Evolutionary conservation across 495 filamentous ascomycete genomes (phyloP).

Genomic region (Lasiosphaeris hirsuta): DNA sequence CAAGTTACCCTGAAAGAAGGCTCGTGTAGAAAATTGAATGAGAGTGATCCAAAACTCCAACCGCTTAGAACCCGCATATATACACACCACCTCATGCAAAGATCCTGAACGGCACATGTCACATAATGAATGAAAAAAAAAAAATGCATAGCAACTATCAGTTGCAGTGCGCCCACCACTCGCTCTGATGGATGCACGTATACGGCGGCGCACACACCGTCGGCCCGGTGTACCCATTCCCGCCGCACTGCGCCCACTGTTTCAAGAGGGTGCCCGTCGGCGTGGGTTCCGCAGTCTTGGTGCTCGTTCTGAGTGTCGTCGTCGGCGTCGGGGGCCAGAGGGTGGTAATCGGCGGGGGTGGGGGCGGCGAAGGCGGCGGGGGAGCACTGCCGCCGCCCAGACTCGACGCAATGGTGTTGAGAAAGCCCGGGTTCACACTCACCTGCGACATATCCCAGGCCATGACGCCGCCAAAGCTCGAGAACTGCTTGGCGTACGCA

Average conservation of each 20-base stretch:
- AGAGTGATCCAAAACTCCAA: no score
- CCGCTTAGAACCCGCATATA: no score
- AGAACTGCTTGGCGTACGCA: constrained; percentile 48
- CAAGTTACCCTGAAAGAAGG: no score
- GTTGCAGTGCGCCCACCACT: constrained; percentile 36
- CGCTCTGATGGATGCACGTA: constrained; percentile 23
- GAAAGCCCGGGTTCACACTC: constrained; percentile 56
- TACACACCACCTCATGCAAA: background rate
- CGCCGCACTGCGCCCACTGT: constrained; percentile 44
- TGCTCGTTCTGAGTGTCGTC: constrained; percentile 5
- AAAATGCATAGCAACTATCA: constrained; percentile 10
- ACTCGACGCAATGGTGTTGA: constrained; percentile 38
- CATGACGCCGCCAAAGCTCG: constrained; percentile 68
- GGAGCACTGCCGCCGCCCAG: constrained; percentile 16
- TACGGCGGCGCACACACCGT: constrained; percentile 38
- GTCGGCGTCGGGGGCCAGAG: background rate
- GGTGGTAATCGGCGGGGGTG: constrained; percentile 13
- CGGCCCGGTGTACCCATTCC: constrained; percentile 34
- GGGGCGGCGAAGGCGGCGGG: background rate
- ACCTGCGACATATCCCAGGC: constrained; percentile 68
- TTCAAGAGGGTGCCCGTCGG: constrained; percentile 19
- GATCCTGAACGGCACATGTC: background rate
- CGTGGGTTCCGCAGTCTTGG: constrained; percentile 1
- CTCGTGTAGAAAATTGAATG: no score
- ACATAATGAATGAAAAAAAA: background rate